phyloP scores from a whole-genome alignment of 805 yeast genomes.

The Wickerhamomyces tratensis region DNA sequence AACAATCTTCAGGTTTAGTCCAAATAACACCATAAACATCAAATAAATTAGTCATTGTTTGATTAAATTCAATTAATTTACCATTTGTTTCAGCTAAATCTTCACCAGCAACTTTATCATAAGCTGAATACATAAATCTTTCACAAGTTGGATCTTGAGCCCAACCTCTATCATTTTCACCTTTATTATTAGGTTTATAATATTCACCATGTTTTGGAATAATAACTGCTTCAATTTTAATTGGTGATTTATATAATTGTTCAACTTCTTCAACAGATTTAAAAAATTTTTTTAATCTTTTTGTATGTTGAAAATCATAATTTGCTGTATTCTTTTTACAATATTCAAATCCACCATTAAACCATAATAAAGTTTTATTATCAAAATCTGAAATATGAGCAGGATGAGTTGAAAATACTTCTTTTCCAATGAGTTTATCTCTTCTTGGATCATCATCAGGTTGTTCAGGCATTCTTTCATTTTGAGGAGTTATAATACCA shows the following conservation, averaged over 20 bases:
- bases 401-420: conserved; percentile 52
- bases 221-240: conserved; percentile 33
- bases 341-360: conserved; percentile 46
- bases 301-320: conserved; percentile 20
- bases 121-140: conserved; percentile 48
- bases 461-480: conserved; percentile 16
- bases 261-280: conserved; percentile 17
- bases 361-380: conserved; percentile 41
- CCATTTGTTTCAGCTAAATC: conserved; percentile 12
- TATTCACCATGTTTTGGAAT: conserved; percentile 38
- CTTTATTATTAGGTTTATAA: conserved; percentile 26
- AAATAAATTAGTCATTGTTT: conserved; percentile 13
- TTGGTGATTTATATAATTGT: conserved; percentile 24
- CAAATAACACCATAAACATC: conserved; percentile 28
- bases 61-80: conserved; percentile 10
- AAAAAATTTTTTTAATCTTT: conserved; percentile 10
- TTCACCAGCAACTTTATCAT: conserved; percentile 37
- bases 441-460: conserved; percentile 11
- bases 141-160: conserved; percentile 36
- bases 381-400: conserved; percentile 44
- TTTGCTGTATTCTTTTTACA: conserved; percentile 30
- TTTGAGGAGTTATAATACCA: conserved; percentile 14
- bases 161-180: conserved; percentile 35
- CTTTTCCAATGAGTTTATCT: conserved; percentile 21
- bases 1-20: conserved; percentile 5